These are phyloP conservation scores for Solanum lycopersicoides DNA, from an alignment of 257 asterid genomes.

Conservation along the genomic window DNA sequence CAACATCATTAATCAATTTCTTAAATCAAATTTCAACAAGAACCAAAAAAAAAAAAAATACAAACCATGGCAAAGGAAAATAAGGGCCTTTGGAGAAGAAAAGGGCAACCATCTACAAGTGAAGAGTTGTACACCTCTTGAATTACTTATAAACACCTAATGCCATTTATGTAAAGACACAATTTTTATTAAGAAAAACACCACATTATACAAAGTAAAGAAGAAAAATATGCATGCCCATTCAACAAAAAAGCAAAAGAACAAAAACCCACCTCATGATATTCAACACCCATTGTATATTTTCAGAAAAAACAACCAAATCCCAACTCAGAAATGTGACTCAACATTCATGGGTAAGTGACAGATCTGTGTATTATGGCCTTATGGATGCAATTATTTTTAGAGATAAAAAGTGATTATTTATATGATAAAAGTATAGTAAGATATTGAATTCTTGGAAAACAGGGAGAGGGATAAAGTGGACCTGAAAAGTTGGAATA, in stretches of 20 bases:
- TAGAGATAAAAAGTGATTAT: background rate
- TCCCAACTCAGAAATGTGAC: background rate
- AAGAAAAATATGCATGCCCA: background rate
- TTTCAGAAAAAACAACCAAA: background rate
- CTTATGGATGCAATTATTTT: background rate
- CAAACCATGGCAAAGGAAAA: conserved; percentile 93
- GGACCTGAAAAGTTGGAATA: background rate
- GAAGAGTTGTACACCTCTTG: conserved; percentile 69
- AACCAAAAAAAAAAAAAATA: background rate
- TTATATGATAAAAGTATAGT: background rate
- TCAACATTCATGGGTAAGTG: background rate
- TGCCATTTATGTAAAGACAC: background rate
- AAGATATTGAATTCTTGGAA: background rate
- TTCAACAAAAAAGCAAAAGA: background rate
- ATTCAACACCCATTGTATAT: conserved; percentile 50
- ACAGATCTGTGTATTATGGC: background rate
- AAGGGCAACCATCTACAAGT: conserved; percentile 90
- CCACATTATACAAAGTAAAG: too few relatives aligned
- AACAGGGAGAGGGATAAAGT: background rate
- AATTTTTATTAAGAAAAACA: background rate
- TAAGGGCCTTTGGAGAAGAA: conserved; percentile 87
- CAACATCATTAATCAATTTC: conserved; percentile 14
- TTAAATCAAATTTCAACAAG: background rate
- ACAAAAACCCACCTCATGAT: conserved; percentile 48
- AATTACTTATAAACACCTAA: conserved; percentile 59